Evolutionary conservation across 352 stramenopile genomes (phyloP), one percentile per base, ranked within the genome.

Genomic region (Phytophthora tentaculata): DNA sequence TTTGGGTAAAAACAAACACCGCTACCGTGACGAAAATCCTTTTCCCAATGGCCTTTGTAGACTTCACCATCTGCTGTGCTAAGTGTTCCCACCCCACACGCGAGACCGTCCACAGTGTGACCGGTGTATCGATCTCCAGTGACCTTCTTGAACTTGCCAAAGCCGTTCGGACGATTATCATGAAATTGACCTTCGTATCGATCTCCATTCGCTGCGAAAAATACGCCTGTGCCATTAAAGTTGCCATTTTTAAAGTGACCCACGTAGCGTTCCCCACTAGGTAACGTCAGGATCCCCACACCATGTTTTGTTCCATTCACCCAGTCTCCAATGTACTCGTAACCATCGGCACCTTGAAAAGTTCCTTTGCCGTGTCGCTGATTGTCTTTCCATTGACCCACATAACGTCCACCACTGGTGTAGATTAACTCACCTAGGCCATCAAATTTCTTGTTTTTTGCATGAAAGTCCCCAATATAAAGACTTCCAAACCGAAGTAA

Each of bases 381-480:
- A 22, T 87, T 92, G 35, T 79, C 51, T 29, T 70, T 66, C 83
- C 90, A 98, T 59, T 93, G 77, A 12, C 94, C 95, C 23, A 81
- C 77, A 69, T 98, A 98, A 12, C 77, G 78, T 41, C 89, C 87
- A 1, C 94, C 93, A 53, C 91, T 80, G 2, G 67, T 61, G 69
- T 98, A 97, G 13, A 86, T 76, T n/a, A 98, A 73, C 56, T 96
- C 82, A 2, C 94, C 94, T 17, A 96, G 64, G 1, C 93, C 93
- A 37, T 98, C 74, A 45, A 91, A 88, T 23, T 32, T 67, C 3
- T 80, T 80, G 14, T 81, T 58, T 14, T 64, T 65, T 14, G 61
- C 37, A 4, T 64, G 44, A 56, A 94, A 96, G 37, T 93, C 81
- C 3, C 91, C 90, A 10, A 96, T 70, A 52, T 92, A 95, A 10